Conservation (phyloP, 257 asterid species). For the Petrea volubilis region DNA sequence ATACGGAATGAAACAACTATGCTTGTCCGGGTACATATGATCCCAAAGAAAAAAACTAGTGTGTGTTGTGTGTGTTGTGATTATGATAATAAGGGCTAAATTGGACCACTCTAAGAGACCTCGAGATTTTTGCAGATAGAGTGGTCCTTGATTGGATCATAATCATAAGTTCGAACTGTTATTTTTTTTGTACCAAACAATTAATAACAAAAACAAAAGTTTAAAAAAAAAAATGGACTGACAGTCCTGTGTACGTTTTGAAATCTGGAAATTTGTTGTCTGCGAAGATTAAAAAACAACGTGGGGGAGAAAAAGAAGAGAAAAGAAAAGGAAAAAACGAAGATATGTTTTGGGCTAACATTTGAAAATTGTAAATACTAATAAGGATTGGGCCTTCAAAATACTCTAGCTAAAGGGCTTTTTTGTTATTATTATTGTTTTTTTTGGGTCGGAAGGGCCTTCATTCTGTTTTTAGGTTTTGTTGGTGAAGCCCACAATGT, state of each 20-base stretch:
- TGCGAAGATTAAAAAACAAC: neutral
- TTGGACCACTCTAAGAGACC: constrained; percentile 43
- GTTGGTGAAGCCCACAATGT: too few species aligned
- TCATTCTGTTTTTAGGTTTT: too few species aligned
- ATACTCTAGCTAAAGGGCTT: too few species aligned
- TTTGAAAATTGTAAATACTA: too few species aligned
- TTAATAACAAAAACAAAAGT: too few species aligned
- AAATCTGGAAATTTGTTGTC: neutral
- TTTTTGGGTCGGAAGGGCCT: too few species aligned
- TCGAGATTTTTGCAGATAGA: constrained; percentile 31
- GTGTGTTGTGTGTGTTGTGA: neutral
- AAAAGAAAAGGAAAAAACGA: too few species aligned
- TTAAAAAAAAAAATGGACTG: too few species aligned
- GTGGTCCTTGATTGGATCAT: constrained; percentile 38
- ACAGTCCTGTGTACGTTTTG: constrained; percentile 16
- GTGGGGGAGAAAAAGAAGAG: neutral
- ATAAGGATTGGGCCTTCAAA: too few species aligned
- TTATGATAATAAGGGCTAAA: constrained; percentile 24
- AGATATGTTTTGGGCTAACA: too few species aligned
- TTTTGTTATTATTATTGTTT: too few species aligned
- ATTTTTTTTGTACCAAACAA: too few species aligned
- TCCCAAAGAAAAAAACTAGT: neutral
- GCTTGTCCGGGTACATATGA: constrained; percentile 25
- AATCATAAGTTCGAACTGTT: constrained; percentile 12
- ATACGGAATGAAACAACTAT: constrained; percentile 19